Base-by-base conservation (phyloP, 179 eudicot species). In the Beta macrorhiza region DNA sequence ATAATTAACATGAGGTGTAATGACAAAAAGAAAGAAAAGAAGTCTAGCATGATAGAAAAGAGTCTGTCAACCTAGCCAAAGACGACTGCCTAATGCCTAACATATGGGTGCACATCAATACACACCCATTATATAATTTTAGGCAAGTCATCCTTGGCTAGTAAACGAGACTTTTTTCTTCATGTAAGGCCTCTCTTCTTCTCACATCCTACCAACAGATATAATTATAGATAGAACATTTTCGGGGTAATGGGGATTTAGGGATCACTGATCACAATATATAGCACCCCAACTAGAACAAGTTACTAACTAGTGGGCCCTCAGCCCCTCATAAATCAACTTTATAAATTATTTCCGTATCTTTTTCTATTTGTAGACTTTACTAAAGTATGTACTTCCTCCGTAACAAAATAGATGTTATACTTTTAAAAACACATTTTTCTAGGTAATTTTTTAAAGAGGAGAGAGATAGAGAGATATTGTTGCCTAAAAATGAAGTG, bases 91-190 rank as follows among this genome's bases (percentile, higher is more conserved):
- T 59, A 55, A 11, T 75, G 17, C 8, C 16, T 22, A 37, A 3
- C 42, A 37, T 37, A 37, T 37, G 4, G 42, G 42, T 37, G 42
- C 4, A 37, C 42, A 37, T 37, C 1, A 37, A 37, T 37, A 37
- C 42, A 37, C 42, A 37, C 3, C 42, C 42, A 37, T 37, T 37
- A 37, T 37, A 37, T 37, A 37, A 37, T 37, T 49, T 5, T 14
- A 1, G 10, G 93, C 91, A 89, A 90, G 90, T 83, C 93, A 90
- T 89, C 88, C 91, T 81, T 90, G 93, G 93, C 91, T 90, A 90
- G 78, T 84, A 79, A 87, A 88, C 70, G 32, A 72, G 80, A 55
- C 87, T 82, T 86, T 82, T 82, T 44, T 84, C 80, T 80, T 83
- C 93, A 89, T 90, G 87, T 83, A 58, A 86, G 86, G 76, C 85